phyloP scores from a whole-genome alignment of 208 protist species.

The Crithidia sp. region DNA sequence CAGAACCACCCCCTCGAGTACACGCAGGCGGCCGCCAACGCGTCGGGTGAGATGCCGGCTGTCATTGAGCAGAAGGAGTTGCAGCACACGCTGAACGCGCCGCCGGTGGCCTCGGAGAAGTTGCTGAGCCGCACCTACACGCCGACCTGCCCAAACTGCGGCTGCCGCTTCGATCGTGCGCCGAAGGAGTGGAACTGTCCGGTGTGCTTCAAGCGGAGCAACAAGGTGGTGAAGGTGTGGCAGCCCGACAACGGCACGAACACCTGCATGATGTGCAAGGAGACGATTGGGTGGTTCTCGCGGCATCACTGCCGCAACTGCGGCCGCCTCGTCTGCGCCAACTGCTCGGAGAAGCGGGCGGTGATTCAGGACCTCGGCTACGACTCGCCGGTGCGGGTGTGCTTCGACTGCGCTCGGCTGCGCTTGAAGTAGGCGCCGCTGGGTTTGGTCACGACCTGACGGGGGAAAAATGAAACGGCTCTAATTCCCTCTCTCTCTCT shows the following conservation, averaged over 20 bases:
- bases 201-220: slow-evolving; percentile 42
- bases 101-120: slow-evolving; percentile 46
- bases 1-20: slow-evolving; percentile 78
- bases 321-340: slow-evolving; percentile 73
- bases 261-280: slow-evolving; percentile 71
- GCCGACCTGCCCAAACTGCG: slow-evolving; percentile 70
- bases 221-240: slow-evolving; percentile 72
- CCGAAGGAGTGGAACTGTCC: slow-evolving; percentile 83
- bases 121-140: slow-evolving; percentile 76
- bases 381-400: slow-evolving; percentile 70
- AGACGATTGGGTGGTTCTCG: slow-evolving; percentile 72
- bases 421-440: slow-evolving; percentile 10
- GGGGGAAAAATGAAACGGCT: too few species aligned
- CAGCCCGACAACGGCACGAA: slow-evolving; percentile 71
- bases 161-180: slow-evolving; percentile 52
- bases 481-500: neutral
- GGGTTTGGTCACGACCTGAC: too few species aligned
- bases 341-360: slow-evolving; percentile 62
- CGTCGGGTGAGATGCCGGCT: neutral
- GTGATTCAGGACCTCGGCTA: slow-evolving; percentile 74
- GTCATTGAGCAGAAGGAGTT: slow-evolving; percentile 72
- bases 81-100: slow-evolving; percentile 60
- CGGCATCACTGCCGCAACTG: slow-evolving; percentile 89
- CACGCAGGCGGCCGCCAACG: slow-evolving; percentile 7
- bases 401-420: slow-evolving; percentile 62